Evolutionary conservation across 2,329 filamentous ascomycete genomes (phyloP).

Genomic region (Fragosphaeria purpurea): DNA sequence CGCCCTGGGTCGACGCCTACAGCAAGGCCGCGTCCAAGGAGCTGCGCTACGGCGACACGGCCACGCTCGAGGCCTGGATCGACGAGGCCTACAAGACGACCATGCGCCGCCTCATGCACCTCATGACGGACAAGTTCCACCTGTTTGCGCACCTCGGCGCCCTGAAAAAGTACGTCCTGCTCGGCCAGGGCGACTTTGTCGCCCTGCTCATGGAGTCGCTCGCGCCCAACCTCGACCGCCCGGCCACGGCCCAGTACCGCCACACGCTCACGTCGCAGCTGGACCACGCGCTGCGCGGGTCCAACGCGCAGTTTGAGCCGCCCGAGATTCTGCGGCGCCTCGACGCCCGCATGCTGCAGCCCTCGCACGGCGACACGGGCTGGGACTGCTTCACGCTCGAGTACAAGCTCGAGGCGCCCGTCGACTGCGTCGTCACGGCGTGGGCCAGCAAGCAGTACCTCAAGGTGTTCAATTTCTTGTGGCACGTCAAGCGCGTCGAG

Average conservation of each 20-base stretch:
- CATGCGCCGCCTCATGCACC: constrained; percentile 84
- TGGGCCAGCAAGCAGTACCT: constrained; percentile 95
- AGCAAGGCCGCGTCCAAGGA: constrained; percentile 89
- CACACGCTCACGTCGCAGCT: constrained; percentile 96
- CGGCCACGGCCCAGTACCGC: constrained; percentile 92
- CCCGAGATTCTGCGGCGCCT: constrained; percentile 83
- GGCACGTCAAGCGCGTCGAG: constrained; percentile 95
- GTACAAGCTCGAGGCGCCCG: constrained; percentile 93
- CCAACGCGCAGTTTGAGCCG: constrained; percentile 91
- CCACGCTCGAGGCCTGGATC: constrained; percentile 82
- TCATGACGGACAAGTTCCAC: constrained; percentile 94
- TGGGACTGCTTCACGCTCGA: constrained; percentile 99
- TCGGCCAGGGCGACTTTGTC: constrained; percentile 96
- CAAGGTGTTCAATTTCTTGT: constrained; percentile 98
- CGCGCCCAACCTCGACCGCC: constrained; percentile 82
- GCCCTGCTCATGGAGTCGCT: constrained; percentile 94
- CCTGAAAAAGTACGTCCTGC: constrained; percentile 85
- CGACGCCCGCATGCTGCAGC: constrained; percentile 95
- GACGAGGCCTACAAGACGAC: constrained; percentile 97
- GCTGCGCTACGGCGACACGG: constrained; percentile 84
- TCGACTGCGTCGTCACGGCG: constrained; percentile 93
- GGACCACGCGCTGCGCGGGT: constrained; percentile 92
- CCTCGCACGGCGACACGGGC: constrained; percentile 92
- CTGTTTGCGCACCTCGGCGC: constrained; percentile 86
- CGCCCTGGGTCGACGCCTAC: constrained; percentile 90